Percentiles rank a stretch among this genome's conserved stretches.
These are phyloP conservation scores for Pleurotus pulmonarius DNA, from an alignment of 768 basidiomycete genomes.

Conservation along the genomic window DNA sequence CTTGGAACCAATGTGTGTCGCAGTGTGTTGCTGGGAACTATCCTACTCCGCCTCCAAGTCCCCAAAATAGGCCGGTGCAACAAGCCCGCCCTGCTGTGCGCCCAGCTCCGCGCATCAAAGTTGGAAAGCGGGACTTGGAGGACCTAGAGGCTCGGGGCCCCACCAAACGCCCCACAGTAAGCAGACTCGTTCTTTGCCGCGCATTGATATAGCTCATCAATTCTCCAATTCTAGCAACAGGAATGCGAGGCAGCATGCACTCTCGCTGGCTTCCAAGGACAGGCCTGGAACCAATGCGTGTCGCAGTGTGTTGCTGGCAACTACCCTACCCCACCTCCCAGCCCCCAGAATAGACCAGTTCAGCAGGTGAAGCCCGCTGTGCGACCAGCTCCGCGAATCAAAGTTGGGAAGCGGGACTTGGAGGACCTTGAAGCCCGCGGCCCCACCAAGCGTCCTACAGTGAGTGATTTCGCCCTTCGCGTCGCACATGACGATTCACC, in stretches of 20 bases:
- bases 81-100: not conserved
- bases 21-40: not conserved
- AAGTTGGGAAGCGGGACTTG: not conserved
- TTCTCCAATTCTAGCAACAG: too few relatives aligned
- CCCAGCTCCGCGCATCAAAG: not conserved
- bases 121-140: too few relatives aligned
- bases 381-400: not conserved
- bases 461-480: not conserved
- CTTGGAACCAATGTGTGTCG: not conserved
- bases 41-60: not conserved
- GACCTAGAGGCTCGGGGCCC: not conserved
- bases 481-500: not conserved
- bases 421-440: not conserved
- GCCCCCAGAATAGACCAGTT: too few relatives aligned
- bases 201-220: too few relatives aligned
- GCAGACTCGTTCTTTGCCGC: too few relatives aligned
- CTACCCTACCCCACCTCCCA: not conserved
- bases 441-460: not conserved
- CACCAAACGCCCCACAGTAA: not conserved
- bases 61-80: not conserved
- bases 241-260: not conserved
- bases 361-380: not conserved
- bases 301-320: not conserved
- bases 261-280: not conserved
- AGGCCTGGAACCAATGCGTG: not conserved